A percentile compares a stretch with the other conserved stretches of the same genome.
Conservation (phyloP, 805 yeast genomes). For the Metschnikowia cubensis region DNA sequence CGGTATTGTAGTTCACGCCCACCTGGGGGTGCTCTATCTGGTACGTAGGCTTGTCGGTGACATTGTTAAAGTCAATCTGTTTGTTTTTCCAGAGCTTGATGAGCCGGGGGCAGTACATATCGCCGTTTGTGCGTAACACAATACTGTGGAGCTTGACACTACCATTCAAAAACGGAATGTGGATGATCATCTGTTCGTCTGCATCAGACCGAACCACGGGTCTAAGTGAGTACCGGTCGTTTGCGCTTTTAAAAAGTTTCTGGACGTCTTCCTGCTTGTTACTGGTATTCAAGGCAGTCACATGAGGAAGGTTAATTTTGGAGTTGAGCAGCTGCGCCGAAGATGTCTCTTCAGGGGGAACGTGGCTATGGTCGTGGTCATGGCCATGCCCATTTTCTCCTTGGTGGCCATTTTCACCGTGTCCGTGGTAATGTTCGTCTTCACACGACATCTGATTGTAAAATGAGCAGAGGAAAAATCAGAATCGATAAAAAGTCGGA, state of each 20-base stretch:
- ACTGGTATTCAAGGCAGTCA: slow-evolving; percentile 61
- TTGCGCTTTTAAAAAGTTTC: slow-evolving; percentile 51
- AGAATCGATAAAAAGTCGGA: no score
- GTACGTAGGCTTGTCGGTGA: slow-evolving; percentile 47
- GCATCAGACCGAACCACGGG: slow-evolving; percentile 62
- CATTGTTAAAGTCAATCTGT: slow-evolving; percentile 69
- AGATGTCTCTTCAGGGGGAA: slow-evolving; percentile 68
- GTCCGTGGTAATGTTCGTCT: slow-evolving; percentile 11
- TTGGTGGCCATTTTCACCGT: not conserved
- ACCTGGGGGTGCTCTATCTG: slow-evolving; percentile 60
- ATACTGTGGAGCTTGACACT: slow-evolving; percentile 71
- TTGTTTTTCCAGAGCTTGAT: slow-evolving; percentile 73
- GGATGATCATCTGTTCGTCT: slow-evolving; percentile 74
- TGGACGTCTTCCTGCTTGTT: slow-evolving; percentile 48
- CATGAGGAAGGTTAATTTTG: slow-evolving; percentile 55
- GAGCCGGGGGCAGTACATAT: slow-evolving; percentile 61
- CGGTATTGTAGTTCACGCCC: slow-evolving; percentile 45
- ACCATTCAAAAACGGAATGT: slow-evolving; percentile 72
- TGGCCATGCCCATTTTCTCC: not conserved
- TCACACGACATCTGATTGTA: slow-evolving; percentile 10
- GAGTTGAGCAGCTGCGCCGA: slow-evolving; percentile 62
- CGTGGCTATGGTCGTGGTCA: slow-evolving; percentile 31
- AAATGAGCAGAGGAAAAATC: no score
- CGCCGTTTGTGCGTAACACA: slow-evolving; percentile 61
- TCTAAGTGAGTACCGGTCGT: slow-evolving; percentile 45